Conservation (phyloP, 192 early-diverging fungal species). For the Coemansia sp. region DNA sequence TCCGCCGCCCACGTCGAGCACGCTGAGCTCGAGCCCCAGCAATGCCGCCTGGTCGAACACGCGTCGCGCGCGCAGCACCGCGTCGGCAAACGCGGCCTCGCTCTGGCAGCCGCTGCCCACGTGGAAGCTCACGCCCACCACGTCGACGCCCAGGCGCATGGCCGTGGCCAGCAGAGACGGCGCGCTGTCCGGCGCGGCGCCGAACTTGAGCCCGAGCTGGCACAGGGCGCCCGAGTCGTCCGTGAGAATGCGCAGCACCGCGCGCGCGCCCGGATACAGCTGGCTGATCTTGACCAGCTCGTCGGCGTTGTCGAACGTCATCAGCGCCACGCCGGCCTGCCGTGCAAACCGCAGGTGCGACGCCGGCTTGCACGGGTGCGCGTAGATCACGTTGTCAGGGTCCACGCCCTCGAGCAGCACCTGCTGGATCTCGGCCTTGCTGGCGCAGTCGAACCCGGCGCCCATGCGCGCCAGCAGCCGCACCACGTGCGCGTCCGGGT, state of each 20-base stretch:
- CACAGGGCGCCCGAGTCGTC: constrained; percentile 93
- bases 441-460: constrained; percentile 97
- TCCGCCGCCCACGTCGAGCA: constrained; percentile 91
- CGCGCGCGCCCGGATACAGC: constrained; percentile 73
- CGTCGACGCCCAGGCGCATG: constrained; percentile 71
- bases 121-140: constrained; percentile 94
- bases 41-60: constrained; percentile 85
- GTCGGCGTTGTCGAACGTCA: constrained; percentile 99
- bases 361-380: constrained; percentile 98
- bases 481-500: constrained; percentile 83
- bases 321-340: constrained; percentile 72
- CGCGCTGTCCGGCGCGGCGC: constrained; percentile 72
- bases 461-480: constrained; percentile 76
- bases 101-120: constrained; percentile 95
- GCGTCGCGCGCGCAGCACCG: constrained; percentile 74
- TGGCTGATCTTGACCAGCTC: constrained; percentile 91
- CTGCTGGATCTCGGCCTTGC: constrained; percentile 84
- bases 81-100: constrained; percentile 83
- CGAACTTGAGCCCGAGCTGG: constrained; percentile 95
- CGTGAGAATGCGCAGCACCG: constrained; percentile 90
- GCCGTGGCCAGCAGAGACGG: constrained; percentile 68
- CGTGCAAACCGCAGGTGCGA: constrained; percentile 88
- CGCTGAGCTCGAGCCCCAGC: constrained; percentile 67
- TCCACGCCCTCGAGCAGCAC: constrained; percentile 66
- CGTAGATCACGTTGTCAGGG: constrained; percentile 78